Percentiles rank a stretch among this genome's conserved stretches.
phyloP scores from a whole-genome alignment of 257 asterid genomes.

The Solanum chmielewskii region DNA sequence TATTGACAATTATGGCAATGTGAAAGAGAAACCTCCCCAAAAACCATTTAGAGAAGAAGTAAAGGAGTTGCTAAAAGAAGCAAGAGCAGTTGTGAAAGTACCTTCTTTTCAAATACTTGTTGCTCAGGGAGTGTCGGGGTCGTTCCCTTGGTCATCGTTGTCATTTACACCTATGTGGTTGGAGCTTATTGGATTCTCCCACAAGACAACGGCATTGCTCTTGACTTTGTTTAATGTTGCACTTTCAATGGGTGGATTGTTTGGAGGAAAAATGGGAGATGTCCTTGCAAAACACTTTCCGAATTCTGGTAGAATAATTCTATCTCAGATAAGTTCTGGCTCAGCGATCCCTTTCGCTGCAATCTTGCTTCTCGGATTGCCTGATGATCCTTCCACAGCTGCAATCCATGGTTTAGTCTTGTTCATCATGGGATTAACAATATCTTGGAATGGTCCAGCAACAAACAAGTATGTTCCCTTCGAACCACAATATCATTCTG shows the following conservation, averaged over 20 bases:
- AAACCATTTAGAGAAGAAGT: background rate
- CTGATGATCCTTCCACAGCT: conserved; percentile 52
- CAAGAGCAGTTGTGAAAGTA: conserved; percentile 34
- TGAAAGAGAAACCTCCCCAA: conserved; percentile 14
- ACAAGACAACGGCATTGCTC: conserved; percentile 46
- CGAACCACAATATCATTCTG: background rate
- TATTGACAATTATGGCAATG: conserved; percentile 17
- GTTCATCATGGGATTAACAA: conserved; percentile 49
- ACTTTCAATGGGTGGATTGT: conserved; percentile 53
- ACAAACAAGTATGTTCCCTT: conserved; percentile 57
- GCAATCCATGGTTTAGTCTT: conserved; percentile 51
- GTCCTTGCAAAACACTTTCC: conserved; percentile 50
- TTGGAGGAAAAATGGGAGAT: conserved; percentile 93
- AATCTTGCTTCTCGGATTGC: conserved; percentile 51
- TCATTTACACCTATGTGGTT: conserved; percentile 6
- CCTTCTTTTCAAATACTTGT: conserved; percentile 2
- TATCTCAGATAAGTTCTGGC: conserved; percentile 75
- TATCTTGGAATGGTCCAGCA: conserved; percentile 80
- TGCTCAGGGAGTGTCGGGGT: conserved; percentile 5
- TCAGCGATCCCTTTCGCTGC: conserved; percentile 73
- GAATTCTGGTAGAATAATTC: conserved; percentile 59
- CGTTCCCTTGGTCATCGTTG: conserved; percentile 2
- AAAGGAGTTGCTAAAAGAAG: conserved; percentile 27
- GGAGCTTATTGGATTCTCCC: conserved; percentile 28
- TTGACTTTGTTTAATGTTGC: conserved; percentile 55